Evolutionary conservation across 1,139 yeast species (phyloP).

Genomic region (Scheffersomyces titani): DNA sequence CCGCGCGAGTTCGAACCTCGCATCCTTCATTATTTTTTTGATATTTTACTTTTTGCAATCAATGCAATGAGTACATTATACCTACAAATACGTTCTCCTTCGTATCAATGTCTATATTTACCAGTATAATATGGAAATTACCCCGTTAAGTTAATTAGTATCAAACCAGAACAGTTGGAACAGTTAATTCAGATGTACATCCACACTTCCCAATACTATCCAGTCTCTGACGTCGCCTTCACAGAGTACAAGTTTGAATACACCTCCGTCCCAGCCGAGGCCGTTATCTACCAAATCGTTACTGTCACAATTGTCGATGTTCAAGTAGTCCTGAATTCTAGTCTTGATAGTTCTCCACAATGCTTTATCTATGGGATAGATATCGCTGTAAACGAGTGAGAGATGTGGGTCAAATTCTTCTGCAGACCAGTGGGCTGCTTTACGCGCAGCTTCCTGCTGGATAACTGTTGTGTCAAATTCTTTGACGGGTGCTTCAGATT

Average conservation of each 20-base stretch:
- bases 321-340: constrained; percentile 69
- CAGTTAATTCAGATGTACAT: constrained; percentile 26
- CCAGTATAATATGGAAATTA: background rate
- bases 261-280: constrained; percentile 65
- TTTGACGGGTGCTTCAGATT: constrained; percentile 10
- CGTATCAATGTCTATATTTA: background rate
- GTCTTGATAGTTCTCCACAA: constrained; percentile 65
- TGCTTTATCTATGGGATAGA: constrained; percentile 71
- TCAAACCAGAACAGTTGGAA: background rate
- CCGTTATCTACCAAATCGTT: constrained; percentile 39
- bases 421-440: constrained; percentile 56
- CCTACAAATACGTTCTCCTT: background rate
- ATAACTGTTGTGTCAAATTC: constrained; percentile 25
- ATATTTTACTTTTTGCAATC: background rate
- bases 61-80: background rate
- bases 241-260: constrained; percentile 67
- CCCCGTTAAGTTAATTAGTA: background rate
- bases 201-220: constrained; percentile 65
- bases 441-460: constrained; percentile 30
- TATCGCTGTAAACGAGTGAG: constrained; percentile 67
- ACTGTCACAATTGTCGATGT: constrained; percentile 47
- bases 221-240: constrained; percentile 78
- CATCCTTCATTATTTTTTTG: constrained; percentile 64
- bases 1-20: constrained; percentile 91
- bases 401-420: constrained; percentile 71